Evolutionary conservation across 164 flowering plant genomes (phyloP), one percentile per base, ranked within the genome.

Genomic region (Vitis labrusca): DNA sequence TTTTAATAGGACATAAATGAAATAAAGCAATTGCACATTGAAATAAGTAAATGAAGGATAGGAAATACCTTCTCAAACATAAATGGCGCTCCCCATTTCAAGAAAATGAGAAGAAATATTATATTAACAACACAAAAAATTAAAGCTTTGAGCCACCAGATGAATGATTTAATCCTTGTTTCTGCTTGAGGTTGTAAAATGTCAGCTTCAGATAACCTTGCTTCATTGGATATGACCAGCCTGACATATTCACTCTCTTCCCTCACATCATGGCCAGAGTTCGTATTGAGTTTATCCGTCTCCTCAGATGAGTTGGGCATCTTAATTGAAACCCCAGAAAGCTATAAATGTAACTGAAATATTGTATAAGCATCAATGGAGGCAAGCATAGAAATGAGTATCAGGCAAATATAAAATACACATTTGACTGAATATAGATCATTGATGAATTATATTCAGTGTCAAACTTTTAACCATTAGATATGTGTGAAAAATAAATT

Each of bases 41-140:
- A 50, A 73, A 29, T 0, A 54, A 13, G 23, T 50, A 29, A 63
- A 50, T n/a, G 66, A 48, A 50, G 47, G 66, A 30, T 9, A 14
- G 57, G 44, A 61, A 55, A 47, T 85, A 95, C 99, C 99, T 95
- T 93, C 75, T 87, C 88, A 67, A 93, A 84, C 49, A 88, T 74
- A 81, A 96, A 91, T 32, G 99, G 98, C 19, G 88, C 79, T 54
- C 97, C 99, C 97, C 97, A 95, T 66, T 90, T 93, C 50, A 86
- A 9, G 55, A 86, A 86, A 68, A 86, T 16, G 27, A 88, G 80
- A 23, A 84, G 59, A 65, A 82, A 3, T 49, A 84, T 59, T 54
- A 83, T 50, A 51, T 66, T 58, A 61, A 87, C 29, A 61, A 78
- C 9, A 73, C 78, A 82, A 69, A 79, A 78, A 32, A 78, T 27